Conservation (phyloP, 2,329 filamentous ascomycete genomes). For the Aschersonia sp. region DNA sequence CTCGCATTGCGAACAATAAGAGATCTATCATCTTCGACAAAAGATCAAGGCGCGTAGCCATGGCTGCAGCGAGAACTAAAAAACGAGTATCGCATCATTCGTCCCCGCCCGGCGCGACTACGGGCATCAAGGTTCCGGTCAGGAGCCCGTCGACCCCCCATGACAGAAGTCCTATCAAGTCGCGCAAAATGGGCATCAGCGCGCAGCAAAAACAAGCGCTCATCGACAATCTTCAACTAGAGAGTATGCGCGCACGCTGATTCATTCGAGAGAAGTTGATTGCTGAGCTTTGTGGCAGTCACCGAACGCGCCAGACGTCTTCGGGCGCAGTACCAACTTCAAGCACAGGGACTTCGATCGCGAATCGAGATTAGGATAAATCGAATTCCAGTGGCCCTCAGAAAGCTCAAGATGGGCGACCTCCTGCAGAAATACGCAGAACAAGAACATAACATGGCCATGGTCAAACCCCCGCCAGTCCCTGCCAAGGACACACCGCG, state of each 20-base stretch:
- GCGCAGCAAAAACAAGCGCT: slow-evolving; percentile 69
- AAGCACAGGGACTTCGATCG: slow-evolving; percentile 71
- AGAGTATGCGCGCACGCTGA: slow-evolving; percentile 42
- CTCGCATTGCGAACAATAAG: no score
- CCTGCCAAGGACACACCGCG: slow-evolving; percentile 33
- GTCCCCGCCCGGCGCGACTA: slow-evolving; percentile 7
- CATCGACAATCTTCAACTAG: slow-evolving; percentile 78
- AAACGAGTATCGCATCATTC: slow-evolving; percentile 15
- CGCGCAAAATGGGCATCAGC: slow-evolving; percentile 45
- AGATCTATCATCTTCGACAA: not conserved
- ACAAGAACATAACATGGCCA: slow-evolving; percentile 25
- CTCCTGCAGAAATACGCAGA: slow-evolving; percentile 42
- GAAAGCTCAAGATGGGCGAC: slow-evolving; percentile 71
- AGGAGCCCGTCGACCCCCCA: slow-evolving; percentile 23
- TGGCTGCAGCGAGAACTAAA: slow-evolving; percentile 30
- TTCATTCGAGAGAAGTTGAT: not conserved
- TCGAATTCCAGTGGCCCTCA: slow-evolving; percentile 67
- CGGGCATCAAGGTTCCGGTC: slow-evolving; percentile 10
- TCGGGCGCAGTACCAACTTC: slow-evolving; percentile 75
- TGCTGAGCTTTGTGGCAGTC: slow-evolving; percentile 33
- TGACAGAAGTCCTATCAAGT: slow-evolving; percentile 46
- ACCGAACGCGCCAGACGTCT: slow-evolving; percentile 78
- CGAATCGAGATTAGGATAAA: slow-evolving; percentile 89
- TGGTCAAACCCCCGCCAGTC: slow-evolving; percentile 28
- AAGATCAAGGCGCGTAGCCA: slow-evolving; percentile 14